A percentile compares a stretch with the other conserved stretches of the same genome.
phyloP scores from a whole-genome alignment of 202 grass and related monocot genomes.

The Alloteropsis angusta region DNA sequence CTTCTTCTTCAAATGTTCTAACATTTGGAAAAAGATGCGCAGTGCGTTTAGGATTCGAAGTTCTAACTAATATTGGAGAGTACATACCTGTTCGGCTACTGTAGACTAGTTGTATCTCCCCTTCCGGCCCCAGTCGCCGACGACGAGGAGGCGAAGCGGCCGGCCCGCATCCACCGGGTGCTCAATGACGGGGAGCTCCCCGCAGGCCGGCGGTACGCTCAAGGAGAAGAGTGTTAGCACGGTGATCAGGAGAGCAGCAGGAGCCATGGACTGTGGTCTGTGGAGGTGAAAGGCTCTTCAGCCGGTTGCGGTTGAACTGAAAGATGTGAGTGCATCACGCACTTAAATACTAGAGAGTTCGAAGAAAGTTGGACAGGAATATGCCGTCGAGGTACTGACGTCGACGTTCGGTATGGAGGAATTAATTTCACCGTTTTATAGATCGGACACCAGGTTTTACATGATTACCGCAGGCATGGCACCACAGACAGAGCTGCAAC shows the following conservation, averaged over 20 bases:
- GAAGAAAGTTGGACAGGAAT: background rate
- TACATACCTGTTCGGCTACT: conserved; percentile 45
- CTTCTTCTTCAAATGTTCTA: too few species aligned
- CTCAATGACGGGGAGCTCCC: conserved; percentile 33
- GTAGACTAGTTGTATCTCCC: conserved; percentile 53
- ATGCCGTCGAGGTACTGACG: background rate
- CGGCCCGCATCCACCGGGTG: conserved; percentile 38
- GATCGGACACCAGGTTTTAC: background rate
- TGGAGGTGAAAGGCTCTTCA: too few species aligned
- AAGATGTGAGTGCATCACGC: too few species aligned
- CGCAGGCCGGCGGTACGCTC: background rate
- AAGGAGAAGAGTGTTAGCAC: background rate
- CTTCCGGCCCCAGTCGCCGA: conserved; percentile 76
- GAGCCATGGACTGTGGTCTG: background rate
- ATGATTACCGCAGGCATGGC: background rate
- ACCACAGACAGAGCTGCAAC: background rate
- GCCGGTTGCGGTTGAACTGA: too few species aligned
- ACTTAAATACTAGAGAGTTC: too few species aligned
- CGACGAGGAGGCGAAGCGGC: conserved; percentile 47
- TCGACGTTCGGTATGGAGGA: background rate
- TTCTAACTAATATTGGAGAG: background rate
- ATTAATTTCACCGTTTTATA: background rate
- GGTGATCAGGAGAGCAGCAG: background rate
- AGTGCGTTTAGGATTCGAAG: too few species aligned
- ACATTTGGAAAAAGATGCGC: too few species aligned